Percentiles rank a stretch among this genome's conserved stretches.
These are phyloP conservation scores for Annulohypoxylon stygium DNA, from an alignment of 495 filamentous ascomycete genomes.

Conservation along the genomic window DNA sequence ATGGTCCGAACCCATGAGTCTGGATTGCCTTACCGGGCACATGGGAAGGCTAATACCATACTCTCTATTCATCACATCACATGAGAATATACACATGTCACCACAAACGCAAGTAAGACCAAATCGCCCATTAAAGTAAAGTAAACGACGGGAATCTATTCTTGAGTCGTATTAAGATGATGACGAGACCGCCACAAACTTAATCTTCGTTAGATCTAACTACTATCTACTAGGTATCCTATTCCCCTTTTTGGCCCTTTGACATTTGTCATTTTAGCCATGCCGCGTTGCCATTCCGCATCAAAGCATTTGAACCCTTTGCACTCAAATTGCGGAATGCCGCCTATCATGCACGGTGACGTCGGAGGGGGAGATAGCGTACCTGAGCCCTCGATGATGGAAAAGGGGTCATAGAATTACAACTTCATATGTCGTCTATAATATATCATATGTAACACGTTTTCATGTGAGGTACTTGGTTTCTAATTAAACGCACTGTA, in stretches of 20 bases:
- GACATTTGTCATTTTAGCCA: background rate
- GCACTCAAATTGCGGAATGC: slow-evolving; percentile 20
- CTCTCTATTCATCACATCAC: slow-evolving; percentile 10
- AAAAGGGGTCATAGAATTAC: slow-evolving; percentile 18
- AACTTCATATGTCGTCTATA: slow-evolving; percentile 13
- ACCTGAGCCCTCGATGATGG: background rate
- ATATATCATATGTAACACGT: slow-evolving; percentile 27
- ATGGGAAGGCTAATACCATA: slow-evolving; percentile 4
- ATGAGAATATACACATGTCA: slow-evolving; percentile 14
- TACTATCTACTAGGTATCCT: background rate
- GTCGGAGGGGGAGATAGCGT: slow-evolving; percentile 16
- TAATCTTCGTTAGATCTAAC: slow-evolving; percentile 33
- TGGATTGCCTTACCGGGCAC: slow-evolving; percentile 24
- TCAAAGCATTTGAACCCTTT: background rate
- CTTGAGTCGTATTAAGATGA: slow-evolving; percentile 13
- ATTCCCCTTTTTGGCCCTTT: slow-evolving; percentile 10
- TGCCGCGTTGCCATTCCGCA: background rate
- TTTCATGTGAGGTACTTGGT: slow-evolving; percentile 12
- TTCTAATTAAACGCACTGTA: slow-evolving; percentile 14
- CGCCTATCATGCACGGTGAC: slow-evolving; percentile 42
- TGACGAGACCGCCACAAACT: slow-evolving; percentile 9
- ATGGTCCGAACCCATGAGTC: slow-evolving; percentile 29
- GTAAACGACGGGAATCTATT: slow-evolving; percentile 19
- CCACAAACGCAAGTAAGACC: slow-evolving; percentile 27
- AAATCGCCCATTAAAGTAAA: slow-evolving; percentile 1